Base-by-base conservation (phyloP, 208 protist species). In the Trypanosoma theileri region DNA sequence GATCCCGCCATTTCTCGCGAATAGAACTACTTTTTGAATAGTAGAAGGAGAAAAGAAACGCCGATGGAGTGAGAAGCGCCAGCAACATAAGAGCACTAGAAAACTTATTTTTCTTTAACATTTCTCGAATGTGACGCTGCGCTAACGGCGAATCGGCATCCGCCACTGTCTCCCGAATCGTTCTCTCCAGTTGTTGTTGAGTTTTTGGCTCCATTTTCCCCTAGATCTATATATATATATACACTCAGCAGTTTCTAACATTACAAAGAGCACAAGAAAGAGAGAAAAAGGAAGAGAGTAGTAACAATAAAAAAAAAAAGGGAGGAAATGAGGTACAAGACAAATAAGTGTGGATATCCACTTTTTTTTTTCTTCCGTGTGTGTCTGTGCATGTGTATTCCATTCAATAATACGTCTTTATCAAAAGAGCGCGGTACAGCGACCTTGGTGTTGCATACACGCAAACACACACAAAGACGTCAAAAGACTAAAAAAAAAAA, bases 81-180 rank as follows among this genome's bases (percentile, higher is more conserved):
- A 86, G 13, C 0, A 79, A 64, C 71, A 80, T 90, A 6, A 91
- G 59, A 0, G 83, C 53, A 35, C 79, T 71, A 1, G 85, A 72
- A 19, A 94, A 66, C 40, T 88, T 89, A 73, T 94, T 94, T 64
- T 84, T 85, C 57, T 78, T 83, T 35, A 94, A 59, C 10, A 68
- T 73, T 50, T 86, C 81, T 6, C 88, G 80, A 16, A 92, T 81
- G 59, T 91, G 75, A 1, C 73, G 70, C 69, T 94, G 85, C 22
- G 84, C 88, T 13, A 88, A 31, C 12, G 85, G 77, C 1, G 81
- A 89, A 51, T 88, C 77, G 11, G 78, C 79, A 44, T 89, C 85
- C 2, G 88, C 85, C 17, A 94, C 78, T 2, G 74, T 74, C 75
- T 88, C 82, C 19, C 66, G 71, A 45, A 82, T 75, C 60, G 83